phyloP scores from a whole-genome alignment of 805 yeast species.

The Candida parachauliodes region DNA sequence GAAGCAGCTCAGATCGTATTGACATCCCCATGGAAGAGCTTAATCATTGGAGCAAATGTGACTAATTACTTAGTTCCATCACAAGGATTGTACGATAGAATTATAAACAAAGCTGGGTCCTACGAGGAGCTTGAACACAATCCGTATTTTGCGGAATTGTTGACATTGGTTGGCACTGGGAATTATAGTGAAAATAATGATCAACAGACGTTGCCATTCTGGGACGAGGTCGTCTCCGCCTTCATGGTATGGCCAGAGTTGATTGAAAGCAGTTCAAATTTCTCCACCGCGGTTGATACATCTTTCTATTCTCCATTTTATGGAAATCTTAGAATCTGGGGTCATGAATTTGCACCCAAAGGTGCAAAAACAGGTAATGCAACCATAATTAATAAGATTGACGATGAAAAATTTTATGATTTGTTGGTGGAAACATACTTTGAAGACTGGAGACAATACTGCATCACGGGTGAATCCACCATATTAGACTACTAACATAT shows the following conservation, averaged over 20 bases:
- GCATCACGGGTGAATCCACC: conserved; percentile 15
- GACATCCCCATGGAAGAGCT: conserved; percentile 37
- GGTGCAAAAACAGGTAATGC: conserved; percentile 34
- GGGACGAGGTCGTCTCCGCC: conserved; percentile 42
- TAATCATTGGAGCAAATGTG: conserved; percentile 40
- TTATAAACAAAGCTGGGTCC: conserved; percentile 36
- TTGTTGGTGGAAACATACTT: conserved; percentile 28
- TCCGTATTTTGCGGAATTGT: conserved; percentile 25
- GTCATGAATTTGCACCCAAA: conserved; percentile 33
- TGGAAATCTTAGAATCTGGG: conserved; percentile 37
- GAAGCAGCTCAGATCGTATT: conserved; percentile 44
- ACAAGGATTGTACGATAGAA: conserved; percentile 29
- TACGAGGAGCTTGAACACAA: conserved; percentile 21
- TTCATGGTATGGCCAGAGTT: conserved; percentile 36
- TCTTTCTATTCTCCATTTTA: conserved; percentile 40
- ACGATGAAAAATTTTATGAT: conserved; percentile 27
- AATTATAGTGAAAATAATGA: conserved; percentile 26
- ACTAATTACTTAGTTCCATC: conserved; percentile 40
- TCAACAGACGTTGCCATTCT: conserved; percentile 34
- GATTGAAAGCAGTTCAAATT: conserved; percentile 24
- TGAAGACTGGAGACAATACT: conserved; percentile 36
- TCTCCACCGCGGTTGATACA: conserved; percentile 35
- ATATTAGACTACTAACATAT: conserved; percentile 6
- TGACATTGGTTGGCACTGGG: conserved; percentile 31
- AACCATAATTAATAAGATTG: conserved; percentile 28